phyloP scores from a whole-genome alignment of 2,329 filamentous ascomycete genomes.

The Cordyceps militaris region DNA sequence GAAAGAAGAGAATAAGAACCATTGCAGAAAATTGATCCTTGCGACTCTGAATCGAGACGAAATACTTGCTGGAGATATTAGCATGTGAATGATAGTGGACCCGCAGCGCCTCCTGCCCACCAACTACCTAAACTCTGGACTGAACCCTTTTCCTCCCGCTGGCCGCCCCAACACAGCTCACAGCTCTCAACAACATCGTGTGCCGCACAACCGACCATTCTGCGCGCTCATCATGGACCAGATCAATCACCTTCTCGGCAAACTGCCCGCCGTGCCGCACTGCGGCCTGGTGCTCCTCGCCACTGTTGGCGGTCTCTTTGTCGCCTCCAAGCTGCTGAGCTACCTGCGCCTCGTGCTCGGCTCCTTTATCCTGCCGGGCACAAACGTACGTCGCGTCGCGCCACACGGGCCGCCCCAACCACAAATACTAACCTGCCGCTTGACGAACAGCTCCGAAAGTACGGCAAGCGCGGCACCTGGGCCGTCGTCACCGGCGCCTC shows the following conservation, averaged over 20 bases:
- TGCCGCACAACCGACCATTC: background rate
- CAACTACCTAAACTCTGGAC: background rate
- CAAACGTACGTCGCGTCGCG: constrained; percentile 42
- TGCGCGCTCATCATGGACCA: constrained; percentile 13
- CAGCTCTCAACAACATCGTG: constrained; percentile 6
- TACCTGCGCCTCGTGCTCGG: constrained; percentile 57
- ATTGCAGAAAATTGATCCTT: no score
- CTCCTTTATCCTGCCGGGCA: constrained; percentile 60
- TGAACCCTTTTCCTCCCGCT: background rate
- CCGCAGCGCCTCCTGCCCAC: background rate
- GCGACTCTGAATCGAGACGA: no score
- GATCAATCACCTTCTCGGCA: constrained; percentile 26
- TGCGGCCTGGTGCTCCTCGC: constrained; percentile 40
- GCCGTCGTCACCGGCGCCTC: constrained; percentile 91
- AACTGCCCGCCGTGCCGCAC: constrained; percentile 32
- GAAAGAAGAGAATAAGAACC: no score
- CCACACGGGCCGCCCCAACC: background rate
- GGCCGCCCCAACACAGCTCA: background rate
- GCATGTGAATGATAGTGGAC: background rate
- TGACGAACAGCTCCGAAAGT: constrained; percentile 65
- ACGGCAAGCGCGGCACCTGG: constrained; percentile 89
- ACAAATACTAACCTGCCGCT: background rate
- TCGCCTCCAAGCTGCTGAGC: constrained; percentile 50
- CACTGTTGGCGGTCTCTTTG: constrained; percentile 51
- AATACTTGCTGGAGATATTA: no score